These are phyloP conservation scores for Aspergillus avenaceus DNA, from an alignment of 495 filamentous ascomycete genomes.

Conservation along the genomic window DNA sequence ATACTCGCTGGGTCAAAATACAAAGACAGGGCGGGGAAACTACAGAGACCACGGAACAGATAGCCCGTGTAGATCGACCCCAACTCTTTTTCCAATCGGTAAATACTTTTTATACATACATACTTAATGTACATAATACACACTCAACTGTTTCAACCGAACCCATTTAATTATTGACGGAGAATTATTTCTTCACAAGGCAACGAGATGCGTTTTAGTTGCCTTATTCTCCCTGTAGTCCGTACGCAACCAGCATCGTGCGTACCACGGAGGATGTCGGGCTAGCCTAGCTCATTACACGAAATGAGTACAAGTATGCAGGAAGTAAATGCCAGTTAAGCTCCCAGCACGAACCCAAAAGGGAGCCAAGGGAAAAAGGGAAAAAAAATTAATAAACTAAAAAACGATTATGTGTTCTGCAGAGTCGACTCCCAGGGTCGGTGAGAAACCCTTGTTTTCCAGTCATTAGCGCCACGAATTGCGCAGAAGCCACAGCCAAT, in stretches of 20 bases:
- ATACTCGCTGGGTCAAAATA: neutral
- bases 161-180: no score
- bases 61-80: neutral
- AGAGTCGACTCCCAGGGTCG: slow-evolving; percentile 9
- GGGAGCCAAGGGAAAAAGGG: neutral
- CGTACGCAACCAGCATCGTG: no score
- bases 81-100: neutral
- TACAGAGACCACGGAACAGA: neutral
- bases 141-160: no score
- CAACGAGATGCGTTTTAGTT: no score
- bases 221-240: no score
- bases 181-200: no score
- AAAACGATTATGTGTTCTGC: slow-evolving; percentile 6
- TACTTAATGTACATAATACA: no score
- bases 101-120: neutral
- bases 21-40: neutral
- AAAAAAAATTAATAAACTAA: neutral
- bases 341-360: no score
- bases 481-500: slow-evolving; percentile 13
- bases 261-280: no score
- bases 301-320: no score
- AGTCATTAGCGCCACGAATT: slow-evolving; percentile 14
- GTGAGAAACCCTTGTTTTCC: slow-evolving; percentile 10
- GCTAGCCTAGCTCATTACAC: no score
- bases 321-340: no score